Conservation (phyloP, 2,329 filamentous ascomycete genomes). For the Botrytis tulipae region DNA sequence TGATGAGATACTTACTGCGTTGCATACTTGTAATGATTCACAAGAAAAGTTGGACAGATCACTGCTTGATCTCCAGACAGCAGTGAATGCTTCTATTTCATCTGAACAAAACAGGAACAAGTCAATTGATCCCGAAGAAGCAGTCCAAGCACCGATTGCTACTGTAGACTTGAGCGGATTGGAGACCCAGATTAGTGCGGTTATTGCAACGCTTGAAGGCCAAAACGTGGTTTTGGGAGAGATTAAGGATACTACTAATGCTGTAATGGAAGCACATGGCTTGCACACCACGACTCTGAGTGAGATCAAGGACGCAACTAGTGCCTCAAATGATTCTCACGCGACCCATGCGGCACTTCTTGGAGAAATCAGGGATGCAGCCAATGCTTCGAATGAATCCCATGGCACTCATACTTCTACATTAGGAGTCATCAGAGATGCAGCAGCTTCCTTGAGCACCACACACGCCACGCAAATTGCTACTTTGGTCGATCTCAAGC, state of each 20-base stretch:
- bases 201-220: constrained; percentile 23
- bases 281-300: constrained; percentile 24
- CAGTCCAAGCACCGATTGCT: too few relatives aligned
- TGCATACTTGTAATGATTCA: constrained; percentile 28
- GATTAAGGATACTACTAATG: constrained; percentile 16
- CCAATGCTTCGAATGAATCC: constrained; percentile 22
- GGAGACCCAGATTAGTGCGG: neutral
- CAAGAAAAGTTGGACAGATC: constrained; percentile 8
- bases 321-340: constrained; percentile 21
- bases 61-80: neutral
- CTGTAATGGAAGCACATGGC: constrained; percentile 28
- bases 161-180: neutral
- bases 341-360: constrained; percentile 21
- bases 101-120: neutral
- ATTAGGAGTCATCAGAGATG: constrained; percentile 21
- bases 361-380: constrained; percentile 28
- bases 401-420: constrained; percentile 23
- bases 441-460: constrained; percentile 10
- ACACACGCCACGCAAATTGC: constrained; percentile 22
- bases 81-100: neutral
- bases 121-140: neutral
- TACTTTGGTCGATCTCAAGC: constrained; percentile 18
- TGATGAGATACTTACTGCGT: constrained; percentile 36
- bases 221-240: constrained; percentile 26
- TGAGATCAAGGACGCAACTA: constrained; percentile 20